These are phyloP conservation scores for Hyphopichia burtonii DNA, from an alignment of 1,139 yeast species.

Conservation along the genomic window DNA sequence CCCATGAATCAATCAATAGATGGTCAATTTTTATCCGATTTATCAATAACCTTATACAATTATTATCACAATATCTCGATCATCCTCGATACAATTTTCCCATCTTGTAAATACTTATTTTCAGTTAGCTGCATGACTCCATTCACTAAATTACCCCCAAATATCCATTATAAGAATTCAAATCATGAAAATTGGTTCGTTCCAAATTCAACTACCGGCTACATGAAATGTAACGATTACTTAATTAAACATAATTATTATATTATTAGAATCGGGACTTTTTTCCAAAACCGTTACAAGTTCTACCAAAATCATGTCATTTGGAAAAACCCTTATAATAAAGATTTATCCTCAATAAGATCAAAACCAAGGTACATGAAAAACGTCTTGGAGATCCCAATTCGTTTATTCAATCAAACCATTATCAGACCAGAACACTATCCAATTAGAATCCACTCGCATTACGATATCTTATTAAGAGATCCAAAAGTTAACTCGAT, in stretches of 20 bases:
- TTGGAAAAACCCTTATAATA: constrained; percentile 16
- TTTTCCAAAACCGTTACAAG: constrained; percentile 21
- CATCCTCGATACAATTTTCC: constrained; percentile 26
- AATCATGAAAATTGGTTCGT: constrained; percentile 1
- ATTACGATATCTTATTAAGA: constrained; percentile 1
- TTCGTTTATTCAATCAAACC: constrained; percentile 25
- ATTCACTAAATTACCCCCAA: constrained; percentile 7
- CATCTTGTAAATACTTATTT: constrained; percentile 23
- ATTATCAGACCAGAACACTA: constrained; percentile 34
- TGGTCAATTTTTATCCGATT: constrained; percentile 14
- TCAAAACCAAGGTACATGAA: constrained; percentile 16
- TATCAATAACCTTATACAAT: constrained; percentile 21
- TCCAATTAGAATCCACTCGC: constrained; percentile 17
- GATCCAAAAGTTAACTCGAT: constrained; percentile 5
- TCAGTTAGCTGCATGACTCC: constrained; percentile 22
- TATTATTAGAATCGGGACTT: constrained; percentile 25
- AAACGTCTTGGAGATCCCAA: constrained; percentile 22
- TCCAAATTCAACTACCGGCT: neutral
- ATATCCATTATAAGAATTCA: neutral
- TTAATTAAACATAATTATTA: constrained; percentile 28
- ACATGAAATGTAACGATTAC: constrained; percentile 10
- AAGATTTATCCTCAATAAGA: constrained; percentile 7
- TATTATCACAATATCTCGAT: constrained; percentile 26
- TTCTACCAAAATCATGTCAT: constrained; percentile 17
- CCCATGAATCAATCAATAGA: constrained; percentile 10